Evolutionary conservation across 2,329 filamentous ascomycete genomes (phyloP).

Genomic region (Aspergillus melleus): DNA sequence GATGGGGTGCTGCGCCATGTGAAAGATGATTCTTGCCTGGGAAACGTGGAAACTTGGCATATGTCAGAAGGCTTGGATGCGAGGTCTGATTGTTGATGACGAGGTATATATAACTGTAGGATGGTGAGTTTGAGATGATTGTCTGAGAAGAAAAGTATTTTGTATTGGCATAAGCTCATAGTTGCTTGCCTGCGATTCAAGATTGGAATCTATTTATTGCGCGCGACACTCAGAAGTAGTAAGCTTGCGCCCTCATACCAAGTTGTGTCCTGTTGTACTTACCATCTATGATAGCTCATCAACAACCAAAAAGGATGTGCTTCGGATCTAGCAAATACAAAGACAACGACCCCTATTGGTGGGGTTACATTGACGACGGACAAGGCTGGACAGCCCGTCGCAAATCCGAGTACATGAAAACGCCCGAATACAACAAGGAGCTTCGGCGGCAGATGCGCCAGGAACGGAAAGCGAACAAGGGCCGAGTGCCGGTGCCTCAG

Average conservation of each 20-base stretch:
- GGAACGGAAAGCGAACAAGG: not conserved
- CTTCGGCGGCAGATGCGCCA: not conserved
- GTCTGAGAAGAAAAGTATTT: too few relatives aligned
- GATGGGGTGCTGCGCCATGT: not conserved
- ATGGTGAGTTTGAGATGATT: not conserved
- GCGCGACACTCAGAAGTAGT: too few relatives aligned
- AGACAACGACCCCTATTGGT: not conserved
- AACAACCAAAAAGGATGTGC: not conserved
- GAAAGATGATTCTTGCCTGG: not conserved
- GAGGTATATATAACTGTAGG: not conserved
- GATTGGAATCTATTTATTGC: too few relatives aligned
- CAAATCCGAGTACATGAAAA: constrained; percentile 1
- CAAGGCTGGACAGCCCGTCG: not conserved
- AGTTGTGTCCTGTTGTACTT: not conserved
- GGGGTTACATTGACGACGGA: not conserved
- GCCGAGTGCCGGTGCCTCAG: not conserved
- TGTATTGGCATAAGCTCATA: too few relatives aligned
- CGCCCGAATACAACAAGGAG: not conserved
- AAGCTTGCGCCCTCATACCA: too few relatives aligned
- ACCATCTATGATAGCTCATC: not conserved
- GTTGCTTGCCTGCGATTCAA: too few relatives aligned
- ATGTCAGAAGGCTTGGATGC: not conserved
- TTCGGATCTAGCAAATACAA: not conserved
- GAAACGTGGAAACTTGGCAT: not conserved
- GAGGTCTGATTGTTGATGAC: not conserved